phyloP scores from a whole-genome alignment of 306 rosid genomes.

The Cucurbita pepo region DNA sequence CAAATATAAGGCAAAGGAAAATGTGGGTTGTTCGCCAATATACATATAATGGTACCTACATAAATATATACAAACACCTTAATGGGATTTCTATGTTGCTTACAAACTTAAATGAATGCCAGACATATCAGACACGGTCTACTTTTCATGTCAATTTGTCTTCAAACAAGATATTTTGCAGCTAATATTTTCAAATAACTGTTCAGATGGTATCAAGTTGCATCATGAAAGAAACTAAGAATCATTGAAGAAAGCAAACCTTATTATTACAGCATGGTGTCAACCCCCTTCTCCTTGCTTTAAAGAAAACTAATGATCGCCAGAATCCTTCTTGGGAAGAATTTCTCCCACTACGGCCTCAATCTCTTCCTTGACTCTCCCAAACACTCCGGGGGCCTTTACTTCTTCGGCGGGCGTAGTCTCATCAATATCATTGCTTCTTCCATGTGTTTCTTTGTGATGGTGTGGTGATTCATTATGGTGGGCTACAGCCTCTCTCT shows the following conservation, averaged over 20 bases:
- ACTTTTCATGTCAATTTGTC: not conserved
- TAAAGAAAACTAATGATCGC: not conserved
- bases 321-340: constrained; percentile 8
- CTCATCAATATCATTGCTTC: constrained; percentile 10
- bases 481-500: constrained; percentile 5
- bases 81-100: not conserved
- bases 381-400: constrained; percentile 9
- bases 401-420: constrained; percentile 3
- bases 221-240: not conserved
- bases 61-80: not conserved
- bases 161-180: not conserved
- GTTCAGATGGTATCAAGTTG: not conserved
- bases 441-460: constrained; percentile 13
- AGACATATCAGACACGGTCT: not conserved
- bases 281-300: not conserved
- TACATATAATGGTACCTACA: not conserved
- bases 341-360: constrained; percentile 8
- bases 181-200: not conserved
- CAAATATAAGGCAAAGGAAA: not conserved
- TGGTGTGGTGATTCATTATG: constrained; percentile 3
- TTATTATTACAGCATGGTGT: not conserved
- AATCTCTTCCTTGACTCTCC: constrained; percentile 13
- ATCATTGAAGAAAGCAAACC: not conserved
- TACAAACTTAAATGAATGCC: not conserved
- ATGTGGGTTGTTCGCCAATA: not conserved